Base-by-base conservation (phyloP, 345 rosid genomes). In the Hevea brasiliensis region DNA sequence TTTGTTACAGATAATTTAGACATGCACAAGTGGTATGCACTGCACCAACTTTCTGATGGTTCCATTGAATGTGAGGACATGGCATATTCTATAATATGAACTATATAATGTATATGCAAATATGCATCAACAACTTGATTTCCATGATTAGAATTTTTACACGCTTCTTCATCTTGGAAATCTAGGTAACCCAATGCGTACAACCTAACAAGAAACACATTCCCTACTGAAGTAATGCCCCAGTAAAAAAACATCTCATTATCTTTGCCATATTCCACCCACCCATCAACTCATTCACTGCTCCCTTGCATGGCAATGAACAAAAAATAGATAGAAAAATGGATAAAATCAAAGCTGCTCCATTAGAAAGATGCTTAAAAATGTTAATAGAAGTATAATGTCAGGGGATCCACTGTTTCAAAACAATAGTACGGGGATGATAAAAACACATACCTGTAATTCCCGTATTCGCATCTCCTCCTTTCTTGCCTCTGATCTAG, bases 401-500 rank as follows among this genome's bases (percentile, higher is more conserved):
- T 17, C 20, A 45, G 2, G 3, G 2, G 37, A 32, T 32, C 3
- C 37, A 32, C 4, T 32, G 37, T 32, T 4, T 1, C 29, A 68
- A 14, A 17, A 58, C 0, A 26, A 17, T n/a, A n/a, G 44, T 24
- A 59, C n/a, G 35, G 41, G 61, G 47, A 63, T 26, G 40, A 42
- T 4, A 68, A 10, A 21, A 63, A 68, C 23, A 60, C 42, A 56
- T 77, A 88, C 97, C 82, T 80, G 84, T 54, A 91, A 67, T 75
- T 87, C 91, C 75, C 78, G 87, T 67, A 70, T 90, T 58, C 85
- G 86, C 70, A 75, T 70, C 70, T 88, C 94, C 86, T 91, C 97
- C 73, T 91, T 93, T 81, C 87, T 80, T 20, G 91, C 96, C 84
- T 93, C 98, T 29, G 93, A 85, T 85, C 87, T 79, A 32, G 96